Percentiles rank a stretch among this genome's conserved stretches.
phyloP scores from a whole-genome alignment of 1,284 basidiomycete species.

The Pholiota adiposa region DNA sequence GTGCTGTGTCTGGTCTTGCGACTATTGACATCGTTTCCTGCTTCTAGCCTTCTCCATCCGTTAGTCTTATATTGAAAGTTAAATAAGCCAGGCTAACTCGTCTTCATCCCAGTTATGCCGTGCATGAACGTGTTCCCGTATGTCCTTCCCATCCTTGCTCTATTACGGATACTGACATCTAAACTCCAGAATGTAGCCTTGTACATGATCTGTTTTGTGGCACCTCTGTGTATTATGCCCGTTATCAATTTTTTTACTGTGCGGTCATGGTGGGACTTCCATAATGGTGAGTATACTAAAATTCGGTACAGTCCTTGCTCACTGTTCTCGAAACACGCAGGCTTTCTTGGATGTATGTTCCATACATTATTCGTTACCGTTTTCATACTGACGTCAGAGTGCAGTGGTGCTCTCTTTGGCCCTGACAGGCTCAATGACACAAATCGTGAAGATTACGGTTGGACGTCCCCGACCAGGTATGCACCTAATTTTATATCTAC shows the following conservation, averaged over 20 bases:
- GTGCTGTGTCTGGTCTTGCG: conserved; percentile 4
- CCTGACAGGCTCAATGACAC: conserved; percentile 82
- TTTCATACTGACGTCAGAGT: conserved; percentile 1
- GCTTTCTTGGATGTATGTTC: conserved; percentile 70
- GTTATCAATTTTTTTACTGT: conserved; percentile 72
- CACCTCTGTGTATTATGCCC: conserved; percentile 72
- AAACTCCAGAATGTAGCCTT: conserved; percentile 54
- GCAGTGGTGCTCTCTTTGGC: conserved; percentile 76
- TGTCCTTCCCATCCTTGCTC: conserved; percentile 18
- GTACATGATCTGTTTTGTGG: conserved; percentile 69
- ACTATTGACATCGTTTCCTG: conserved; percentile 1
- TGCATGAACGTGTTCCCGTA: conserved; percentile 86
- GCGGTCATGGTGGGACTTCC: conserved; percentile 87
- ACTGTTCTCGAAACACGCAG: conserved; percentile 24
- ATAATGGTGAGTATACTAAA: conserved; percentile 56
- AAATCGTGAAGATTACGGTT: conserved; percentile 86
- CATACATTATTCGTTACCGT: conserved; percentile 12
- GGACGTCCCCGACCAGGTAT: conserved; percentile 87
- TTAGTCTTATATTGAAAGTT: conserved; percentile 12
- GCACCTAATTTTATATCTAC: conserved; percentile 10
- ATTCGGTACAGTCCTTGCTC: background rate
- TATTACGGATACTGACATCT: conserved; percentile 9
- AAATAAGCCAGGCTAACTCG: conserved; percentile 13
- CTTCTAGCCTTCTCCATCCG: conserved; percentile 7
- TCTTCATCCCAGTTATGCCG: conserved; percentile 64